These are phyloP conservation scores for Rhynchospora breviuscula DNA, from an alignment of 176 grass and related monocot species.

Conservation along the genomic window DNA sequence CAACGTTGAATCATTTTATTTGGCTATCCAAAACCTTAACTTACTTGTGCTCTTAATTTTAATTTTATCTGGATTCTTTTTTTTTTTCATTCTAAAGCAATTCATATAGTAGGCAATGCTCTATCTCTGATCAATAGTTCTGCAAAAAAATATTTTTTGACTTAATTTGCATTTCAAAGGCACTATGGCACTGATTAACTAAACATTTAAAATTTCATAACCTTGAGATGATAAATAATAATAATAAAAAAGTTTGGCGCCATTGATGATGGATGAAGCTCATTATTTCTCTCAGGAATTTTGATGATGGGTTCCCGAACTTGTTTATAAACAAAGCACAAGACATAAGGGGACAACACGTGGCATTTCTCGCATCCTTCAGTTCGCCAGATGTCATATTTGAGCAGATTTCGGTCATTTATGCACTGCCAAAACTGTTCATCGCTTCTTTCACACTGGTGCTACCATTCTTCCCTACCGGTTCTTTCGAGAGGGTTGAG, in stretches of 20 bases:
- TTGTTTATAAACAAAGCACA: conserved; percentile 92
- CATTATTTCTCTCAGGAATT: conserved; percentile 38
- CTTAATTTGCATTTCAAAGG: not conserved
- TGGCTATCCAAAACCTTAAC: not conserved
- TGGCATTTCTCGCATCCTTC: conserved; percentile 96
- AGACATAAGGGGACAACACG: conserved; percentile 80
- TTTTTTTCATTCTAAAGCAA: not conserved
- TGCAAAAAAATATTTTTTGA: too few relatives aligned
- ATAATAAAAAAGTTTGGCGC: not conserved
- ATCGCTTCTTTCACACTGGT: conserved; percentile 82
- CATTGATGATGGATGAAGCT: not conserved
- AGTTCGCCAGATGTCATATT: conserved; percentile 77
- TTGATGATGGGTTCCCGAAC: conserved; percentile 96
- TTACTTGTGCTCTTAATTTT: not conserved
- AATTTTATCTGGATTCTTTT: not conserved
- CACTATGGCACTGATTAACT: not conserved
- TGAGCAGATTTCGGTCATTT: conserved; percentile 86
- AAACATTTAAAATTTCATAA: not conserved
- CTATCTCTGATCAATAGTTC: not conserved
- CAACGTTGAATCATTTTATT: not conserved
- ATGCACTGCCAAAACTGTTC: conserved; percentile 82
- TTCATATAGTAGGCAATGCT: not conserved
- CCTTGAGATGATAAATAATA: not conserved
- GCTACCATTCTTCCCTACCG: conserved; percentile 88
- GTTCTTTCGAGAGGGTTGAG: conserved; percentile 87